Evolutionary conservation across 805 yeast species (phyloP), one percentile per base, ranked within the genome.

Genomic region (Candida vaughaniae): DNA sequence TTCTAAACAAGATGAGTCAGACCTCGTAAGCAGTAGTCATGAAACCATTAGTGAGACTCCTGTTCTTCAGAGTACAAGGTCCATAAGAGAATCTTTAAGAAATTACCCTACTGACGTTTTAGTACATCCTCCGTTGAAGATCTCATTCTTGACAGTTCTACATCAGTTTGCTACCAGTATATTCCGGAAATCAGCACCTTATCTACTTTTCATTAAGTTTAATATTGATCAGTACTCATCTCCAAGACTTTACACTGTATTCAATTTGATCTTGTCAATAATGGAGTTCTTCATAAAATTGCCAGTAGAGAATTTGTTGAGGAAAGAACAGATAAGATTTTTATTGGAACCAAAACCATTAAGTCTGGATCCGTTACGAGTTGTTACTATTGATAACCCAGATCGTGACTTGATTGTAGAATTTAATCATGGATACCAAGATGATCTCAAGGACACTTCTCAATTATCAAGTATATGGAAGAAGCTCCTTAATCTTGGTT

Each of bases 221-320:
- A 82, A 84, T 41, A 66, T 87, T 39, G 95, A 85, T 53, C 71
- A 77, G 35, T 78, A 75, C 55, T 71, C 75, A 38, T 71, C 84
- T 15, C 86, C 91, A 3, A 64, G 68, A 14, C 49, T 77, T 17
- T 85, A 75, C 60, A 78, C 81, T 18, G 44, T 81, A 6, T 67
- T 77, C 20, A 77, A 78, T 35, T 68, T 91, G 39, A 41, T 73
- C 1, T 69, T 85, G n/a, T 77, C 84, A 35, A 62, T 83, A 15
- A 39, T 78, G 31, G 95, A 88, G 47, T 69, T 91, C 26, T 77
- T 83, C 42, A 70, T 89, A 38, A 82, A 80, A 54, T 67, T 93
- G 43, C 99, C 99, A 3, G 73, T 89, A 35, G 99, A 91, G 53
- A 89, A 95, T 10, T 58, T 91, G 28, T 72, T 87, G 41, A 71